Evolutionary conservation across 257 asterid genomes (phyloP).

Genomic region (Handroanthus guayacan): DNA sequence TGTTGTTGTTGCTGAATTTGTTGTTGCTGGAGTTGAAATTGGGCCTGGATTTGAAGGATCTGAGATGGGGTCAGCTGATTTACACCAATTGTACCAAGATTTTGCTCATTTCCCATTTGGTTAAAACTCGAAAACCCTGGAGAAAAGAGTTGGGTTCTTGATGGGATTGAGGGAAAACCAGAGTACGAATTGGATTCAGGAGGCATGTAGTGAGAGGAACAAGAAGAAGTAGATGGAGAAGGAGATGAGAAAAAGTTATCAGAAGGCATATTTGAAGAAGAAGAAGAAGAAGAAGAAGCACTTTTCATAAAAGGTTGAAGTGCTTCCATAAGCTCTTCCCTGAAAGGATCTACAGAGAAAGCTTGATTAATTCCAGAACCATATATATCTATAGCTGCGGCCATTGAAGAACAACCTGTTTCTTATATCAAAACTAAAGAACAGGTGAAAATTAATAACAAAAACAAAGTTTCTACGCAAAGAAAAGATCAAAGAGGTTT

Average conservation of each 20-base stretch:
- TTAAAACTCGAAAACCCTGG: conserved; percentile 56
- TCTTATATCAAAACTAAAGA: conserved; percentile 51
- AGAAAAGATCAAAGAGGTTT: conserved; percentile 45
- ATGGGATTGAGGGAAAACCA: conserved; percentile 51
- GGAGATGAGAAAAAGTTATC: conserved; percentile 30
- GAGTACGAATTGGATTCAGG: conserved; percentile 49
- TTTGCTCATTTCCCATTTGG: conserved; percentile 51
- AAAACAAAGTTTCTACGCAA: conserved; percentile 33
- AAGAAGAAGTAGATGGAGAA: conserved; percentile 40
- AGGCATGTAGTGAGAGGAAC: conserved; percentile 31
- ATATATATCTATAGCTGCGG: conserved; percentile 63
- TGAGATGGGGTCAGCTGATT: conserved; percentile 72
- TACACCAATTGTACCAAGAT: conserved; percentile 51
- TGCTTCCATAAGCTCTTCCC: conserved; percentile 89
- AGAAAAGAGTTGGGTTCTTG: conserved; percentile 63
- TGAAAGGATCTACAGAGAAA: conserved; percentile 66
- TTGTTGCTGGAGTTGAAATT: conserved; percentile 64
- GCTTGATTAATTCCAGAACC: conserved; percentile 47
- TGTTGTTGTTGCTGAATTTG: conserved; percentile 38
- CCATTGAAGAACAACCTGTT: conserved; percentile 54
- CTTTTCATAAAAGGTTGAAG: conserved; percentile 85
- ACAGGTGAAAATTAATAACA: conserved; percentile 36
- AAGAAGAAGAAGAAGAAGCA: conserved; percentile 46
- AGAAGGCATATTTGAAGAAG: conserved; percentile 35
- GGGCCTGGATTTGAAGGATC: conserved; percentile 74